These are phyloP conservation scores for Clavariopsis aquatica DNA, from an alignment of 495 filamentous ascomycete genomes.

Conservation along the genomic window DNA sequence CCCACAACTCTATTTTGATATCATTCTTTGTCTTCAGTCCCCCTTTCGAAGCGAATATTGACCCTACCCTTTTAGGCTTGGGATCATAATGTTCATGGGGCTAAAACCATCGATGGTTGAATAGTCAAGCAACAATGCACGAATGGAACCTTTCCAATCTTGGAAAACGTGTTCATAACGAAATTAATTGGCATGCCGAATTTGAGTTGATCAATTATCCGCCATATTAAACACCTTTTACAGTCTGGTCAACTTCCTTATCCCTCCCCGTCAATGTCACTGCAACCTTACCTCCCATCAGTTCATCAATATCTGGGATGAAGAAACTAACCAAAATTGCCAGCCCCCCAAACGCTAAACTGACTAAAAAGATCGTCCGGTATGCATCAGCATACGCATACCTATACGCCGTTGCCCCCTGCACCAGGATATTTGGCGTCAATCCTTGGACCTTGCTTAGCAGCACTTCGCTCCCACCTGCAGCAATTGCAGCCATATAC, in stretches of 20 bases:
- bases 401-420: conserved; percentile 31
- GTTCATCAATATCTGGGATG: conserved; percentile 31
- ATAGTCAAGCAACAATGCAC: too few relatives aligned
- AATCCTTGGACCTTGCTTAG: conserved; percentile 31
- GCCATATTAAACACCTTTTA: conserved; percentile 1
- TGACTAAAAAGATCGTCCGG: conserved; percentile 34
- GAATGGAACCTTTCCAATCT: too few relatives aligned
- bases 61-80: too few relatives aligned
- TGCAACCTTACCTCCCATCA: conserved; percentile 27
- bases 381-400: conserved; percentile 39
- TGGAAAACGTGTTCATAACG: too few relatives aligned
- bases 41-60: too few relatives aligned
- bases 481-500: conserved; percentile 30
- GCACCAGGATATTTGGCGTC: conserved; percentile 24
- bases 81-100: too few relatives aligned
- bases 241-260: conserved; percentile 7
- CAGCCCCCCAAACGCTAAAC: conserved; percentile 36
- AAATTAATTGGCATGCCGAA: too few relatives aligned
- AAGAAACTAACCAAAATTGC: conserved; percentile 34
- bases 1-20: too few relatives aligned
- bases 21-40: too few relatives aligned
- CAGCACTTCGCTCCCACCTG: conserved; percentile 15
- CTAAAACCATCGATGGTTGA: too few relatives aligned
- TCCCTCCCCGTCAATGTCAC: conserved; percentile 26
- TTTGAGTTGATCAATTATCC: too few relatives aligned